Base-by-base conservation (phyloP, 306 rosid genomes). In the Quercus wislizeni region DNA sequence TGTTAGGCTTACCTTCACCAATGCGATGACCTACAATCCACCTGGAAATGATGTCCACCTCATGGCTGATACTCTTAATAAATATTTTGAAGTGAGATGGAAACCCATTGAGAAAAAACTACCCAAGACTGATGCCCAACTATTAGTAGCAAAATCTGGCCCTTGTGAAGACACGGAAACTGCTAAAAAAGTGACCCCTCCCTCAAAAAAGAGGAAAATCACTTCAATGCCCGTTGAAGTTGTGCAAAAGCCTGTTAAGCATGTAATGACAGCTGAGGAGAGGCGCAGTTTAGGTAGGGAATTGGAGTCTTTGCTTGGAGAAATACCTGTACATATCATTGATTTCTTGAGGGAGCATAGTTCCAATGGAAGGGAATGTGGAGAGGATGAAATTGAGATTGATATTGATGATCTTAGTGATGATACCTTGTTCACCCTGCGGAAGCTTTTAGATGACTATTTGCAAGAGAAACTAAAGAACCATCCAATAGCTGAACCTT, bases 21-120 rank as follows among this genome's bases (percentile, higher is more conserved):
- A 93, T 88, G 97, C 98, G 49, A 86, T 91, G 94, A 90, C 93
- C 21, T 93, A 93, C 84, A 93, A 93, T 75, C 97, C 94, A n/a
- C 87, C 87, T 15, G 89, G 87, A 85, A 93, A 87, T 76, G 88
- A 87, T 82, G 90, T 90, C 78, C 87, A 93, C 72, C 0, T 83
- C 52, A 90, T 89, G 93, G 98, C 98, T 57, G 94, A 90, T 86
- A 79, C 89, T 68, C 90, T 93, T 55, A 58, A 55, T 61, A 91
- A 88, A 86, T 83, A 17, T 87, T 93, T 93, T 84, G 93, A 91
- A 74, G 80, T 80, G 83, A 87, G 97, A 86, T 93, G 96, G 97
- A 93, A 88, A 82, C 21, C 91, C 69, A 83, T 93, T 73, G 97
- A 90, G 82, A 93, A 90, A 84, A 91, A 93, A 77, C 73, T 93